A percentile compares a stretch with the other conserved stretches of the same genome.
Conservation (phyloP, 768 basidiomycete species). For the Tephrocybe sp. region DNA sequence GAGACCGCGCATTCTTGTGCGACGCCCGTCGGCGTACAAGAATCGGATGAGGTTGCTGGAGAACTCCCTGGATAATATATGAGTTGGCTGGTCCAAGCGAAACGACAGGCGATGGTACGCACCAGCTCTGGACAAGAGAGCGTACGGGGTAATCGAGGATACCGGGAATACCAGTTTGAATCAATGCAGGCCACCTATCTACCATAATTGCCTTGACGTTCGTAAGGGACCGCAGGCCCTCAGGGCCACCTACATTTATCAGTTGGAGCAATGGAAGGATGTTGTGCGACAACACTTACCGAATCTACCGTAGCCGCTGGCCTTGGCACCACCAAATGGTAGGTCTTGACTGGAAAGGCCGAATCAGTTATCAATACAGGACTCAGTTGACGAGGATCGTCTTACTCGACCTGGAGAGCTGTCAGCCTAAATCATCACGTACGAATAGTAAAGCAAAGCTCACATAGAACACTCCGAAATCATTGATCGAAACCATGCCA, state of each 20-base stretch:
- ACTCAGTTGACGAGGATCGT: slow-evolving; percentile 11
- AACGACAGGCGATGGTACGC: slow-evolving; percentile 21
- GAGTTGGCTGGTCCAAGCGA: neutral
- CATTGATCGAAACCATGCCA: slow-evolving; percentile 97
- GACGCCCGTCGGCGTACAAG: slow-evolving; percentile 54
- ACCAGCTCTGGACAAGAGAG: slow-evolving; percentile 77
- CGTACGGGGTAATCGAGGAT: slow-evolving; percentile 85
- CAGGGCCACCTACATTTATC: slow-evolving; percentile 70
- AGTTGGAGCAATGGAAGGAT: neutral
- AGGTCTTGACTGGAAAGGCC: slow-evolving; percentile 68
- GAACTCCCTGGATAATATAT: slow-evolving; percentile 43
- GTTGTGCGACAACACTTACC: slow-evolving; percentile 42
- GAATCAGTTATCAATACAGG: slow-evolving; percentile 10
- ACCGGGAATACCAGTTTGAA: slow-evolving; percentile 85
- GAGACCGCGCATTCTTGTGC: slow-evolving; percentile 44
- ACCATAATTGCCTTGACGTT: slow-evolving; percentile 85
- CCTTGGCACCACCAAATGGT: slow-evolving; percentile 93
- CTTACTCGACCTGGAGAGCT: slow-evolving; percentile 64
- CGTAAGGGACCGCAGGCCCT: slow-evolving; percentile 87
- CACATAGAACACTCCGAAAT: slow-evolving; percentile 88
- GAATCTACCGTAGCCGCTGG: slow-evolving; percentile 92
- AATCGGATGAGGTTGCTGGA: slow-evolving; percentile 48
- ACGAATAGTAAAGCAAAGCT: slow-evolving; percentile 26
- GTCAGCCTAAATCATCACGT: neutral
- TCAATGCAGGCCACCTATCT: slow-evolving; percentile 81